phyloP scores from a whole-genome alignment of 345 rosid genomes.

The Salix viminalis region DNA sequence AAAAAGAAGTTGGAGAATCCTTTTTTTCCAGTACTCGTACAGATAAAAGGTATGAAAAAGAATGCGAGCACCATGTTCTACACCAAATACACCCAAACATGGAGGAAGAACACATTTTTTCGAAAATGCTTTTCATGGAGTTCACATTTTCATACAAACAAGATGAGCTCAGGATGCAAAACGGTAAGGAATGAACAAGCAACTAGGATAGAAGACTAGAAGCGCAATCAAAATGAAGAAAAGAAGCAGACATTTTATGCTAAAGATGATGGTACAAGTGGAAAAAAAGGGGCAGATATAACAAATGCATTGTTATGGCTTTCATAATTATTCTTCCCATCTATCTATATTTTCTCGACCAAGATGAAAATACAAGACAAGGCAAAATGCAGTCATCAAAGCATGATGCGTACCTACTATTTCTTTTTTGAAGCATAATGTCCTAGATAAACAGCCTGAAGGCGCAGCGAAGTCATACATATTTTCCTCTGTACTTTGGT shows the following conservation, averaged over 20 bases:
- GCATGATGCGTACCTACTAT: neutral
- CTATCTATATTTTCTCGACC: neutral
- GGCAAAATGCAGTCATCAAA: neutral
- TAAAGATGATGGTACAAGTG: neutral
- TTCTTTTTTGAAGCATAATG: neutral
- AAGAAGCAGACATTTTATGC: neutral
- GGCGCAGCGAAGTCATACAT: conserved; percentile 39
- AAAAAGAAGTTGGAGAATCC: too few relatives aligned
- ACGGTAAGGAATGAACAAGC: neutral
- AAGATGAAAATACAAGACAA: neutral
- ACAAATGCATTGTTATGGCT: neutral
- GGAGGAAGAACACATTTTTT: too few relatives aligned
- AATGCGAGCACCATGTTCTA: too few relatives aligned
- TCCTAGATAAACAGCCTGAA: neutral
- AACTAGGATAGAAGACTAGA: neutral
- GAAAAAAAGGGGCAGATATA: neutral
- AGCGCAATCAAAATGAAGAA: neutral
- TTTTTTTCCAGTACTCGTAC: too few relatives aligned
- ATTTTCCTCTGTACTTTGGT: conserved; percentile 84
- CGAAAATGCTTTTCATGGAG: too few relatives aligned
- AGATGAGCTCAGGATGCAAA: too few relatives aligned
- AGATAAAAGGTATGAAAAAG: too few relatives aligned
- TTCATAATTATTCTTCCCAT: neutral
- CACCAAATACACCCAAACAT: too few relatives aligned
- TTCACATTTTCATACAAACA: too few relatives aligned